Base-by-base conservation (phyloP, 768 basidiomycete species). In the Termitomyces sp. region DNA sequence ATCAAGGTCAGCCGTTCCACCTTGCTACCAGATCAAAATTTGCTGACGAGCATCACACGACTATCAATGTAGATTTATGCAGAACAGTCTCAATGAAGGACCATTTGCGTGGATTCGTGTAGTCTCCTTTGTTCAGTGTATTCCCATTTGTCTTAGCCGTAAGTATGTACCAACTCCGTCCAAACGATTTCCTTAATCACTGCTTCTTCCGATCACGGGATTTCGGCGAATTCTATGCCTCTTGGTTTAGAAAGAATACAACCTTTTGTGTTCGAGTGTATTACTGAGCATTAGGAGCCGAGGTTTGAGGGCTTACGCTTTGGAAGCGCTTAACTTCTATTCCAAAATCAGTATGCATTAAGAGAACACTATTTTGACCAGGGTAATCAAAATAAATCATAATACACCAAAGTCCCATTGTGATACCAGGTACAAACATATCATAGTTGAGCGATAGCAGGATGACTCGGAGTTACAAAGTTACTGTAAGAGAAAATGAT, bases 1-100 rank as follows among this genome's bases (percentile, higher is more conserved):
- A 96, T 98, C 77, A 98, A 99, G 84, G 91, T 91, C 33, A 50
- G 81, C 69, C 24, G 58, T 54, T 53, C 42, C 22, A 45, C 11
- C 37, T 18, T 59, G 58, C 58, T 37, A 27, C 18, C 46, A 54
- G 48, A n/a, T 54, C 48, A 7, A 13, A 49, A 46, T 49, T 56
- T 44, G 24, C 31, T 60, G 41, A 57, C 36, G 27, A 41, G 42
- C 24, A 51, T 48, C 36, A 16, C 44, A 39, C 42, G 49, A 42
- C 31, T 48, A 11, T 46, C 20, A 47, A 46, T 39, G 11, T 54
- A 79, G 78, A 68, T 91, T 41, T 91, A 91, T 65, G 86, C 89
- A 22, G 89, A 91, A 69, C 88, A 90, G 65, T 73, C 84, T 6
- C 77, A 82, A 67, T 86, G 73, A 49, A 69, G 56, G 16, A 55